Evolutionary conservation across 192 early-diverging fungal species (phyloP), one percentile per base, ranked within the genome.

Genomic region (Coemansia sp.): DNA sequence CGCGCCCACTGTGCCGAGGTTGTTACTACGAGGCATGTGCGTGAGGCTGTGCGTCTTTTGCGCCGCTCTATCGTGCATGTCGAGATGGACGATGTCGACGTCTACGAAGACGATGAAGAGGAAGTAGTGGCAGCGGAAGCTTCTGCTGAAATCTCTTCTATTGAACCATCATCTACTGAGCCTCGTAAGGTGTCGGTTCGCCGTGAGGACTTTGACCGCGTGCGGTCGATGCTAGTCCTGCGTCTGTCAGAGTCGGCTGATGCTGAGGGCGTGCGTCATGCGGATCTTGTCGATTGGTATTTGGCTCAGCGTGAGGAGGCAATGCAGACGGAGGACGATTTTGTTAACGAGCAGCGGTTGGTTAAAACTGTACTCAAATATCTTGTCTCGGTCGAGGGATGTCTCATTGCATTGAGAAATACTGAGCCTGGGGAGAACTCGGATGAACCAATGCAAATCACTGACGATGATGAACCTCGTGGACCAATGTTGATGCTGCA

Each of bases 41-140:
- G 86, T 31, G 95, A 97, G 79, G 97, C 97, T 2, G 88, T 90
- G 57, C 85, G 89, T 44, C 87, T 98, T 24, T 74, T 98, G 50
- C 88, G 90, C 39, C 91, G 92, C 43, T 98, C 96, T 2, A 98
- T 98, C 61, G 91, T 98, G 58, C 89, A 88, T 5, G 88, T 95
- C 7, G 89, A 93, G 71, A 89, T 91, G 84, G 92, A 93, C 60
- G 89, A 91, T 69, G 74, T 95, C 38, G 89, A 89, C 8, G 76
- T 93, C 31, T 81, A 83, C 9, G 89, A 91, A 1, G 84, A 75
- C 27, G 27, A 27, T 27, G 27, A 27, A 27, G 27, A 27, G 27
- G 27, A 27, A 27, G 27, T 27, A 27, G 27, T 27, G 27, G 27
- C 2, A 27, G 27, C 27, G 2, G 27, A 27, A 27, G 27, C 27